Percentiles rank a stretch among this genome's conserved stretches.
Conservation (phyloP, 2,329 filamentous ascomycete genomes). For the Zasmidium angulare region DNA sequence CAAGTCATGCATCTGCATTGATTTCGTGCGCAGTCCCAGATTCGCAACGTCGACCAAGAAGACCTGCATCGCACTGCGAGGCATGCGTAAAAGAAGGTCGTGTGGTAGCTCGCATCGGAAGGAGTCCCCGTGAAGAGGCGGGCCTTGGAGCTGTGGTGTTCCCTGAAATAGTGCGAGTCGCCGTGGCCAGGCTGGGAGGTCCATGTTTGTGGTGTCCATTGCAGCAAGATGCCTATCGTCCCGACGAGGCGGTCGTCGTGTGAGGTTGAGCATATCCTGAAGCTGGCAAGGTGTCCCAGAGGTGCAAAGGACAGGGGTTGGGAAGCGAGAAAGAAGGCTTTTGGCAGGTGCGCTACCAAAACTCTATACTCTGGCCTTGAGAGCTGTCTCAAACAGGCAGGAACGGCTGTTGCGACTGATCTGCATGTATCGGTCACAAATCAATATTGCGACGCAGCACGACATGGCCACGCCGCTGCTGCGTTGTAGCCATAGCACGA, state of each 20-base stretch:
- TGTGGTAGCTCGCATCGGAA: neutral
- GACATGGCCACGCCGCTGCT: neutral
- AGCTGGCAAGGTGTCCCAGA: neutral
- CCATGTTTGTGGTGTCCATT: neutral
- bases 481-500: neutral
- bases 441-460: neutral
- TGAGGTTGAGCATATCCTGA: neutral
- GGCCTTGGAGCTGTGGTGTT: neutral
- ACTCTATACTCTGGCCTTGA: neutral
- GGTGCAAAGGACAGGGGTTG: neutral
- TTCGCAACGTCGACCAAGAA: neutral
- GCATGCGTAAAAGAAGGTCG: neutral
- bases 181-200: too few species aligned
- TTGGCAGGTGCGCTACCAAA: neutral
- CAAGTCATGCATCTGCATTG: neutral
- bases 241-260: neutral
- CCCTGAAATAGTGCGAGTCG: neutral
- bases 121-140: neutral
- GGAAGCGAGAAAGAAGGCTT: neutral
- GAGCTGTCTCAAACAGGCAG: neutral
- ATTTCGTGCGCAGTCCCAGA: neutral
- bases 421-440: neutral
- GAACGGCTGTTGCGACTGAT: neutral
- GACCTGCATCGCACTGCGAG: neutral
- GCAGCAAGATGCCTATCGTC: neutral